These are phyloP conservation scores for Rubia tinctorum DNA, from an alignment of 305 asterid species.

Conservation along the genomic window DNA sequence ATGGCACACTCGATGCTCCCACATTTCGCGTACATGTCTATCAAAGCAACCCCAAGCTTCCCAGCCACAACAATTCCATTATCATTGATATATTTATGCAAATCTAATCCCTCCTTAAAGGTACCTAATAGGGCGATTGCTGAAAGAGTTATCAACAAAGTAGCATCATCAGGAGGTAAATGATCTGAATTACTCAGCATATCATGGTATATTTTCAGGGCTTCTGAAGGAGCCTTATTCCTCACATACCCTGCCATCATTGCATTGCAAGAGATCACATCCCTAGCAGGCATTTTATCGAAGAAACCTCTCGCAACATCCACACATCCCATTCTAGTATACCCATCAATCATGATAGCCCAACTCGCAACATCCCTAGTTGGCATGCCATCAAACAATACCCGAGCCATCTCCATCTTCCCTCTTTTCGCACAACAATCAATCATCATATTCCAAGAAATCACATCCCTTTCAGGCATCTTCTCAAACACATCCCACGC, in stretches of 20 bases:
- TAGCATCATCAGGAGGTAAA: constrained; percentile 59
- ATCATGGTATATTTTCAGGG: constrained; percentile 58
- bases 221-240: constrained; percentile 52
- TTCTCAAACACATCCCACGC: constrained; percentile 51
- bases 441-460: constrained; percentile 84
- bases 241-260: constrained; percentile 81
- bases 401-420: constrained; percentile 43
- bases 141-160: constrained; percentile 63
- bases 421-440: constrained; percentile 67
- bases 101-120: constrained; percentile 50
- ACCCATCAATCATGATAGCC: constrained; percentile 76
- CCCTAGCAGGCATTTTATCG: constrained; percentile 70
- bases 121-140: constrained; percentile 60
- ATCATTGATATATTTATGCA: constrained; percentile 44
- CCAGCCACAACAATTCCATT: constrained; percentile 43
- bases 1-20: constrained; percentile 64
- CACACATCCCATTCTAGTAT: constrained; percentile 52
- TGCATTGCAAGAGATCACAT: constrained; percentile 78
- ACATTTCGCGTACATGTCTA: constrained; percentile 87
- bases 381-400: constrained; percentile 56
- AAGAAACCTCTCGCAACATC: constrained; percentile 58
- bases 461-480: constrained; percentile 66
- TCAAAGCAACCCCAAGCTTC: constrained; percentile 66
- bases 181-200: constrained; percentile 32
- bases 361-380: constrained; percentile 68